Conservation (phyloP, 805 yeast genomes). For the Pichia nanzhaoensis region DNA sequence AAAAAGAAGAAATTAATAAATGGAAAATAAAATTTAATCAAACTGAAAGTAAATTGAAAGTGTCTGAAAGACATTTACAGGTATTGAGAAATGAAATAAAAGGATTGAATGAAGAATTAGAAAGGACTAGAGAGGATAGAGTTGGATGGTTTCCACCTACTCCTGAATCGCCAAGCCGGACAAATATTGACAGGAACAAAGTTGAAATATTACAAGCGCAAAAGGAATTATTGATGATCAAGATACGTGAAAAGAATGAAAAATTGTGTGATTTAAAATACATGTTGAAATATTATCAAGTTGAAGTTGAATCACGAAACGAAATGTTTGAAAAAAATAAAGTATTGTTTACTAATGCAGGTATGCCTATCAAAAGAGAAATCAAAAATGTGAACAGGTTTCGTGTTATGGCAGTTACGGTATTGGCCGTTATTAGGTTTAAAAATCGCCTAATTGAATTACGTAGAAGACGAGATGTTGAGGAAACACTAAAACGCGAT, state of each 20-base stretch:
- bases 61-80: slow-evolving; percentile 3
- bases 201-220: slow-evolving; percentile 33
- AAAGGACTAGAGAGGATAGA: slow-evolving; percentile 9
- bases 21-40: slow-evolving; percentile 7
- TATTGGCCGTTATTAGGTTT: slow-evolving; percentile 34
- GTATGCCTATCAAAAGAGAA: slow-evolving; percentile 16
- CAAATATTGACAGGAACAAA: background rate
- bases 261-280: slow-evolving; percentile 31
- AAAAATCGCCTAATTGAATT: slow-evolving; percentile 27
- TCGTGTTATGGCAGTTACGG: slow-evolving; percentile 27
- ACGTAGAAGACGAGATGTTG: slow-evolving; percentile 14
- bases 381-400: slow-evolving; percentile 21
- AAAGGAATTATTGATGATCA: slow-evolving; percentile 40
- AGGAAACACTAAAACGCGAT: slow-evolving; percentile 15
- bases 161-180: slow-evolving; percentile 21
- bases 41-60: slow-evolving; percentile 3
- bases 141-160: slow-evolving; percentile 20
- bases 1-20: background rate
- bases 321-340: slow-evolving; percentile 11
- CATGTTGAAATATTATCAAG: slow-evolving; percentile 27
- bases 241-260: slow-evolving; percentile 38
- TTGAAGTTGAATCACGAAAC: slow-evolving; percentile 19
- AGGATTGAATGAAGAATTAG: slow-evolving; percentile 2
- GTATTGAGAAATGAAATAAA: slow-evolving; percentile 7
- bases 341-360: slow-evolving; percentile 21